Base-by-base conservation (phyloP, 306 rosid genomes). In the Gastrolobium bilobum region DNA sequence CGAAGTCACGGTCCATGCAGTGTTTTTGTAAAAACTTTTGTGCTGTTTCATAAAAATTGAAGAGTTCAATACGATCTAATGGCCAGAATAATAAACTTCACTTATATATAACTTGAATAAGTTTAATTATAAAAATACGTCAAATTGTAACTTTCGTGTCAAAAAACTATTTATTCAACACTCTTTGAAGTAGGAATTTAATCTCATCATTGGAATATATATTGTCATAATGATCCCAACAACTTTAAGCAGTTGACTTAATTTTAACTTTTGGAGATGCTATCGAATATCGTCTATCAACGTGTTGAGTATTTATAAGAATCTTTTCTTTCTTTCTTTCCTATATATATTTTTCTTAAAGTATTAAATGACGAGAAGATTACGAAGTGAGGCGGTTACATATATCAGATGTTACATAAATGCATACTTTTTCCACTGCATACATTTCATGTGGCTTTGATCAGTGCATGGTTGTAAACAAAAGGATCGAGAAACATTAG, bases 181-280 rank as follows among this genome's bases (percentile, higher is more conserved):
- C 47, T 37, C 7, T 3, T 14, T 11, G 3, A 10, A 30, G 14
- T 44, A 30, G 37, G 38, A 14, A 0, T 69, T 54, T 59, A 59
- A 20, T 60, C 56, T 26, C 61, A 62, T 37, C 6, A 35, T 20
- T 30, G 46, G 62, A 6, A 33, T 10, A 33, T 10, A 10, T 31
- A 10, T 50, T 7, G 60, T 50, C 51, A 37, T 51, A 29, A 66
- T 20, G 26, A 20, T 58, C 54, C 40, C 42, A 39, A 5, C 26
- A 6, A 35, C 84, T 65, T 43, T 33, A 75, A 31, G 59, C 65
- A 7, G 47, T 46, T 66, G 80, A 44, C 80, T 20, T 20, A 20
- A 20, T 20, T 66, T 65, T 26, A 47, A 9, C 80, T 62, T 70
- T 31, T n/a, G 10, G 5, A 29, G 14, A 8, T 39, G 44, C 42